These are phyloP conservation scores for Didymella keratinophila DNA, from an alignment of 2,329 filamentous ascomycete genomes.

Conservation along the genomic window DNA sequence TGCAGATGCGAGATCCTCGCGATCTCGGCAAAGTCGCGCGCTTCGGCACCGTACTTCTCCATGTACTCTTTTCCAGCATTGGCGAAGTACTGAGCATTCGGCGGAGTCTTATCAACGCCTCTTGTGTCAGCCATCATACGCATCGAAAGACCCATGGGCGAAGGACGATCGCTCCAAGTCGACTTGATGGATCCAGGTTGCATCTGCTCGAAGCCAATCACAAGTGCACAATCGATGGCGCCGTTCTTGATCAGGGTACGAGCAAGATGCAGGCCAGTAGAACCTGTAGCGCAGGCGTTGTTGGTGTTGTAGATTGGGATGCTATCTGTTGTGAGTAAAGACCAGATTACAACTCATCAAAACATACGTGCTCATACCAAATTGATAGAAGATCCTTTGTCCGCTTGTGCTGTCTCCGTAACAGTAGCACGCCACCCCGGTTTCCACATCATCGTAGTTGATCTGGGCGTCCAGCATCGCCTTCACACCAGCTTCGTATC, in stretches of 20 bases:
- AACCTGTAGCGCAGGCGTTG: constrained; percentile 96
- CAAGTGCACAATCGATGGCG: constrained; percentile 83
- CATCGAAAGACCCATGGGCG: constrained; percentile 74
- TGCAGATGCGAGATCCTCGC: constrained; percentile 90
- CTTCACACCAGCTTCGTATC: constrained; percentile 89
- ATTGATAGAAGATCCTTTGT: constrained; percentile 96
- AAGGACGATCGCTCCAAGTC: constrained; percentile 82
- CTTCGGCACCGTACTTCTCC: constrained; percentile 86
- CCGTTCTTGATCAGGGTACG: constrained; percentile 79
- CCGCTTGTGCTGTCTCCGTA: constrained; percentile 95
- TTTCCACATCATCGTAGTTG: constrained; percentile 94
- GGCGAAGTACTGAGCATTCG: constrained; percentile 90
- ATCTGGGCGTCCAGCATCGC: constrained; percentile 83
- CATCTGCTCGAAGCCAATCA: constrained; percentile 98
- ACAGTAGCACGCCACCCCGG: constrained; percentile 93
- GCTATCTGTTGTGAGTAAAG: constrained; percentile 43
- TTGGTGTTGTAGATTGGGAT: constrained; percentile 98
- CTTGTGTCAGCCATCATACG: constrained; percentile 84
- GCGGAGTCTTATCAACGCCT: constrained; percentile 79
- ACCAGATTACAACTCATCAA: neutral
- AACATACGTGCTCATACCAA: constrained; percentile 77
- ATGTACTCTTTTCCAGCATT: constrained; percentile 94
- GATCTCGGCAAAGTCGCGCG: constrained; percentile 92
- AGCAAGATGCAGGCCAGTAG: constrained; percentile 83
- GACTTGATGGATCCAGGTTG: constrained; percentile 81